These are phyloP conservation scores for Metarhizium brunneum DNA, from an alignment of 2,329 filamentous ascomycete species.

Conservation along the genomic window DNA sequence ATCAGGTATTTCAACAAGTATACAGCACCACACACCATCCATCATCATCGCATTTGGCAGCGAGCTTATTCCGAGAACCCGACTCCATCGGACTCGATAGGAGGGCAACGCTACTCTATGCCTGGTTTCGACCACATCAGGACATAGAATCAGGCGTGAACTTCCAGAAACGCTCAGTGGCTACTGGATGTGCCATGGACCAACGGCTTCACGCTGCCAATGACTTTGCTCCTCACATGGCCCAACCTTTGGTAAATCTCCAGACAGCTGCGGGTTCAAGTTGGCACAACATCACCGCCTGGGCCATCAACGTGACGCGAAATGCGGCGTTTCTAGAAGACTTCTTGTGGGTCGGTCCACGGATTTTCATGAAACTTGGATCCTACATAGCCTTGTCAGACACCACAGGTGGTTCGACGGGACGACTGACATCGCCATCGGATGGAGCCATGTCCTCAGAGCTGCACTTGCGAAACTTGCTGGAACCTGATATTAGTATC, in stretches of 20 bases:
- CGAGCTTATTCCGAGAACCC: neutral
- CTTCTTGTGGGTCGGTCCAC: constrained; percentile 58
- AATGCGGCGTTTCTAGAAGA: constrained; percentile 58
- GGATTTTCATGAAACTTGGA: constrained; percentile 60
- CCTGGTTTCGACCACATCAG: neutral
- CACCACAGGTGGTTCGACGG: constrained; percentile 51
- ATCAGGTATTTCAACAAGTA: neutral
- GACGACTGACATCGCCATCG: constrained; percentile 12
- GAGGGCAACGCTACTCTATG: neutral
- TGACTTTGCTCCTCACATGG: neutral
- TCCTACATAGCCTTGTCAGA: constrained; percentile 53
- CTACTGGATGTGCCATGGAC: constrained; percentile 3
- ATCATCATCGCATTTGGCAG: neutral
- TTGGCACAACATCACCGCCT: constrained; percentile 46
- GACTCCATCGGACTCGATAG: neutral
- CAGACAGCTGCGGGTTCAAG: constrained; percentile 7
- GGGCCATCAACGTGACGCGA: constrained; percentile 49
- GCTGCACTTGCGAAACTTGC: constrained; percentile 19
- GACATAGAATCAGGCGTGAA: neutral
- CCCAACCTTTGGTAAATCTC: constrained; percentile 12
- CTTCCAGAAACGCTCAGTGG: neutral
- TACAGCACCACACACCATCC: neutral
- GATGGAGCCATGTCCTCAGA: constrained; percentile 14
- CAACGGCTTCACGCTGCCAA: neutral
- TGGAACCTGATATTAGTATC: constrained; percentile 14